Evolutionary conservation across 345 rosid species (phyloP).

Genomic region (Hibiscus trionum): DNA sequence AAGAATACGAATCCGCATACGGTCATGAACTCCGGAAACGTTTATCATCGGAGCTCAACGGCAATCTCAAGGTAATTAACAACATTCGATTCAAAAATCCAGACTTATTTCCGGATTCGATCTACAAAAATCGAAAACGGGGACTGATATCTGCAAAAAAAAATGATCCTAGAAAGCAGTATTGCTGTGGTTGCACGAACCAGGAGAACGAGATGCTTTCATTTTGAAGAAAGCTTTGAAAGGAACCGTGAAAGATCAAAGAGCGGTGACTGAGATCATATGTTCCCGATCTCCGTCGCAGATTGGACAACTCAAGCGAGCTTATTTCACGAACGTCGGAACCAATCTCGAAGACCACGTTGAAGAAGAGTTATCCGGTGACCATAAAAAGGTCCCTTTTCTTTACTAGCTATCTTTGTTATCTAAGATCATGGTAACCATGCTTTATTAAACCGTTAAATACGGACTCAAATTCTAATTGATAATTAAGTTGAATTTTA

Average conservation of each 20-base stretch:
- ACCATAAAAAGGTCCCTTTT: neutral
- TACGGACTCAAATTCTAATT: too few relatives aligned
- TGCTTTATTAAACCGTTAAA: too few relatives aligned
- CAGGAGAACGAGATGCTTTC: constrained; percentile 37
- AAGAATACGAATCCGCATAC: constrained; percentile 46
- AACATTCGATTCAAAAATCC: neutral
- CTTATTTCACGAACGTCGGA: constrained; percentile 28
- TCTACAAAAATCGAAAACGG: too few relatives aligned
- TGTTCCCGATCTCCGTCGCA: constrained; percentile 47
- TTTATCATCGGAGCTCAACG: constrained; percentile 49
- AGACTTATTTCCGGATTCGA: too few relatives aligned
- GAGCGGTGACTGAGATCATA: constrained; percentile 44
- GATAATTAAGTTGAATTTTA: too few relatives aligned
- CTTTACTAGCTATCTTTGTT: neutral
- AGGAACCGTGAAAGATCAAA: constrained; percentile 40
- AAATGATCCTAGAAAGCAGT: constrained; percentile 33
- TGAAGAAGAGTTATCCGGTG: constrained; percentile 25
- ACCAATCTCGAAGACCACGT: constrained; percentile 37
- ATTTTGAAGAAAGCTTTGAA: constrained; percentile 35
- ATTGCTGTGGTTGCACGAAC: constrained; percentile 50
- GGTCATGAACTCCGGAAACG: constrained; percentile 41
- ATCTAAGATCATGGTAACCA: too few relatives aligned
- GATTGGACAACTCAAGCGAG: constrained; percentile 51
- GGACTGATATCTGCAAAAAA: neutral
- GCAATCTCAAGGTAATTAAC: constrained; percentile 47